A percentile compares a stretch with the other conserved stretches of the same genome.
These are phyloP conservation scores for Geotrichum aggregatum DNA, from an alignment of 1,139 yeast species.

Conservation along the genomic window DNA sequence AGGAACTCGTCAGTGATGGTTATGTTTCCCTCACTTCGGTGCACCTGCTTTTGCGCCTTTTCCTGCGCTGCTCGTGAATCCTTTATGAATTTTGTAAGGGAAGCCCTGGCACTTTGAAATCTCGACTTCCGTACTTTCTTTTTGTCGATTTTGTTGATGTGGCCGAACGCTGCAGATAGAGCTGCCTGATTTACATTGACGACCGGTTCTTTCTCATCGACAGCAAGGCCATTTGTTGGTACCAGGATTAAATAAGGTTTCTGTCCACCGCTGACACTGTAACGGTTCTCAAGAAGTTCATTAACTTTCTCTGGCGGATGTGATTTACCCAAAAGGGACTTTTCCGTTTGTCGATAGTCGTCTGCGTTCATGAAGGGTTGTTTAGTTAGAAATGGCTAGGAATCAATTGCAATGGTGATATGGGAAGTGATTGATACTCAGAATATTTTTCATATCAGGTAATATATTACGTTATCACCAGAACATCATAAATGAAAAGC, in stretches of 20 bases:
- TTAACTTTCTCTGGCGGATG: slow-evolving; percentile 43
- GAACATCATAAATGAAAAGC: no score
- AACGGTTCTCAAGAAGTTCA: slow-evolving; percentile 53
- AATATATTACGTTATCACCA: background rate
- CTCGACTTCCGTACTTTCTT: slow-evolving; percentile 3
- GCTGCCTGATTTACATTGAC: slow-evolving; percentile 24
- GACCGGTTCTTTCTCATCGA: background rate
- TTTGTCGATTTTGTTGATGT: background rate
- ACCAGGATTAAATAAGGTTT: slow-evolving; percentile 53
- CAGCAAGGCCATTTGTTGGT: slow-evolving; percentile 41
- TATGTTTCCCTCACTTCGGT: background rate
- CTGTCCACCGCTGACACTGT: slow-evolving; percentile 54
- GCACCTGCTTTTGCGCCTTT: background rate
- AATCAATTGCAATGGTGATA: background rate
- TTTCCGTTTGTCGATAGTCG: slow-evolving; percentile 43
- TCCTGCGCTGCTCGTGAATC: slow-evolving; percentile 18
- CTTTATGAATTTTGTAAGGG: slow-evolving; percentile 21
- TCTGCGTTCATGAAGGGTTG: background rate
- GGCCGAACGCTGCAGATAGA: slow-evolving; percentile 23
- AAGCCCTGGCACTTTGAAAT: slow-evolving; percentile 14
- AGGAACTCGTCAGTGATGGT: slow-evolving; percentile 1
- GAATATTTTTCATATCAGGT: background rate
- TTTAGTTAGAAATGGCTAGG: no score
- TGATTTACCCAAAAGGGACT: slow-evolving; percentile 50
- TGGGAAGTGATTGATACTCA: background rate